Evolutionary conservation across 192 early-diverging fungal species (phyloP), one percentile per base, ranked within the genome.

Genomic region (Mortierella alpina): DNA sequence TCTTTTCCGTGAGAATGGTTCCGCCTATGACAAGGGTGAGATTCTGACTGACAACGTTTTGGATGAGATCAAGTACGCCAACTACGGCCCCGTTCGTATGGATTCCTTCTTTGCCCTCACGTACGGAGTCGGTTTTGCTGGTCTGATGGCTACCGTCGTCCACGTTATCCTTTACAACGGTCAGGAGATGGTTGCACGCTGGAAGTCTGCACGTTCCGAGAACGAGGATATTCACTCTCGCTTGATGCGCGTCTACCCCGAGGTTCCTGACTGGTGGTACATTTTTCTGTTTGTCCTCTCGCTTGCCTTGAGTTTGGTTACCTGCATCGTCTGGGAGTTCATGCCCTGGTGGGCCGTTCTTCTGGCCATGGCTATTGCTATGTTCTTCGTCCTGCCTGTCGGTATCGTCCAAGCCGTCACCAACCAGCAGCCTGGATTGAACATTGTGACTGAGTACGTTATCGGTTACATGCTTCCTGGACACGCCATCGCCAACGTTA

Each of bases 381-480:
- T 88, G 17, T 75, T 96, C 45, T 93, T 92, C 61, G 86, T 90
- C 20, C 80, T 96, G 7, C 95, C 95, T 1, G 89, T 97, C 40
- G 96, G 95, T 71, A 91, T 96, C 39, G 90, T 97, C 67, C 83
- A 85, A 58, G 92, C 92, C 8, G 87, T 96, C 18, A 91, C 94
- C 18, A 96, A 96, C 72, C 86, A 88, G 66, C 86, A 88, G 58
- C 88, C 94, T 17, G 91, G 91, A 41, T 84, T 95, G 40, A 96
- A 97, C 84, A 90, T 97, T 49, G 86, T 96, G 31, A 93, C 92
- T 51, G 94, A 97, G 85, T 91, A 95, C 65, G 88, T 96, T 63
- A 92, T 91, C 56, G 96, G 96, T 65, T 93, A 92, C 63, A 85
- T 93, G 6, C 78, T 91, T 50, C 93, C 94, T 8, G 96, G 95